Evolutionary conservation across 2,329 filamentous ascomycete species (phyloP), one percentile per base, ranked within the genome.

Genomic region (Ophiostoma ips): DNA sequence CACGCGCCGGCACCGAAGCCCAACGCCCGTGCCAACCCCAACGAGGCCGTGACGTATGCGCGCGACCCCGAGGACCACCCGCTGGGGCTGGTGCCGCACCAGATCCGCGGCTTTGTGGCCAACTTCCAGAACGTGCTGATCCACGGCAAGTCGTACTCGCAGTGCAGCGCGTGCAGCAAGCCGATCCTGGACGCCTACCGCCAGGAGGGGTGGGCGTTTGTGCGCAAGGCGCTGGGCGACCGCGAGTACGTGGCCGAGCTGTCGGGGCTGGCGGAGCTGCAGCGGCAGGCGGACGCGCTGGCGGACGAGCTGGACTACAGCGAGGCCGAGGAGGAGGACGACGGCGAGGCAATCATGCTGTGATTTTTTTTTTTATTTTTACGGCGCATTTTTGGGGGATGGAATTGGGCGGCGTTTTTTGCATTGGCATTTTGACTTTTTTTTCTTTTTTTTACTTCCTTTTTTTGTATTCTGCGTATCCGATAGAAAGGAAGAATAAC

Each of bases 241-340:
- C 80, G 79, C 59, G 81, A 87, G 2, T 92, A 84, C 60, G 83
- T 94, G 0, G 78, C 83, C 30, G 85, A 90, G 62, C 69, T 90
- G 33, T 84, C 79, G 33, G 84, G 84, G 0, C 62, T 88, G 40
- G 80, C 81, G 0, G 84, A 87, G 62, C 79, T 88, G n/a, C 78
- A 82, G 62, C 66, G 76, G 19, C 64, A 63, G 52, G 77, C 77
- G 0, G 76, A 79, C 57, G 70, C 69, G 54, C 65, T 72, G 61
- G 65, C 66, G 2, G 67, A 58, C 0, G 63, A 77, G 41, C 66
- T 84, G 44, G 80, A 84, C 24, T 82, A 77, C 71, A 77, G 78
- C 47, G 76, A 77, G 11, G 76, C 76, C 30, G 75, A 74, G 5
- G 63, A 64, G 3, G 68, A 60, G 13, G 71, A 69, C 2, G 68